These are phyloP conservation scores for Penicillium malachiteum DNA, from an alignment of 495 filamentous ascomycete genomes.

Conservation along the genomic window DNA sequence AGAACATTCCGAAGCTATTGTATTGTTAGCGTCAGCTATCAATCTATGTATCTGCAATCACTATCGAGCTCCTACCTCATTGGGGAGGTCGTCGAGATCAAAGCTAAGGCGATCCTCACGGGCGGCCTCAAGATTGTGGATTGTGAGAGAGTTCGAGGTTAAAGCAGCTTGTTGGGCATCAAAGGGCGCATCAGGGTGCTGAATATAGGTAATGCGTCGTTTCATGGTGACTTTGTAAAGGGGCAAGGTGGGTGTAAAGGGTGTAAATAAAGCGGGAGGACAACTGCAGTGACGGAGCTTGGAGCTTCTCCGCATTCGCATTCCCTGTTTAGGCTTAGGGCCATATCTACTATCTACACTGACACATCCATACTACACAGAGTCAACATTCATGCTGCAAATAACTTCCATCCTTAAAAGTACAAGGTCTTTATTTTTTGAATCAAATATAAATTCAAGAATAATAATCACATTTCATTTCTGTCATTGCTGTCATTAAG, in stretches of 20 bases:
- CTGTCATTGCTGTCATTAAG: conserved; percentile 2
- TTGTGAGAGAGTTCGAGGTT: conserved; percentile 44
- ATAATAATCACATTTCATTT: background rate
- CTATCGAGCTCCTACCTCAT: conserved; percentile 49
- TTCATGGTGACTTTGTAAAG: conserved; percentile 56
- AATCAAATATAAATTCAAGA: background rate
- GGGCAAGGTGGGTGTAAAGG: background rate
- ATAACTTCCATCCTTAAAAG: too few relatives aligned
- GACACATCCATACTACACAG: too few relatives aligned
- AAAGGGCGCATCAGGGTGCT: conserved; percentile 58
- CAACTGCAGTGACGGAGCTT: background rate
- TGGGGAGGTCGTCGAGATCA: conserved; percentile 68
- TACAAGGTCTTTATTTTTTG: too few relatives aligned
- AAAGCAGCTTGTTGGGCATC: conserved; percentile 59
- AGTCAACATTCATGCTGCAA: too few relatives aligned
- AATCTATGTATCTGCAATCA: too few relatives aligned
- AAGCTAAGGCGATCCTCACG: conserved; percentile 81
- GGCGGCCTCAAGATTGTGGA: conserved; percentile 57
- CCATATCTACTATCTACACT: conserved; percentile 3
- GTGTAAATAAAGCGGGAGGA: background rate
- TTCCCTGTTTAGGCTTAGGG: conserved; percentile 24
- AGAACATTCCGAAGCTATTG: conserved; percentile 60
- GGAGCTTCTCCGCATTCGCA: conserved; percentile 28
- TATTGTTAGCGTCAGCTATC: background rate
- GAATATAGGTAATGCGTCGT: conserved; percentile 80